phyloP scores from a whole-genome alignment of 306 rosid species.

The Abrus precatorius region DNA sequence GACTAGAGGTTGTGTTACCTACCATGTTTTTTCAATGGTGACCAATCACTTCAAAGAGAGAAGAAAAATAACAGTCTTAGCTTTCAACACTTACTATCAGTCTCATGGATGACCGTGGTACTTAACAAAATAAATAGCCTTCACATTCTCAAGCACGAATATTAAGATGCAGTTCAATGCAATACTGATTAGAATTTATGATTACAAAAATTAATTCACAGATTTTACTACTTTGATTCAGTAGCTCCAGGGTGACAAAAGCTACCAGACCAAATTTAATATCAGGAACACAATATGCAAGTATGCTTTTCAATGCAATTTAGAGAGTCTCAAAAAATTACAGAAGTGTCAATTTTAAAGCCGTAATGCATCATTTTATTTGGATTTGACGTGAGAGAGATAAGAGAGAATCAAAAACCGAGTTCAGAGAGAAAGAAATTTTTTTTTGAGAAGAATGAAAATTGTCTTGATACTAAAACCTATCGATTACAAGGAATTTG shows the following conservation, averaged over 20 bases:
- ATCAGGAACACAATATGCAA: background rate
- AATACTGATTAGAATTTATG: background rate
- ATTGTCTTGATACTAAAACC: background rate
- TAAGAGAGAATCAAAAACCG: too few relatives aligned
- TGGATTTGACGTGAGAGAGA: background rate
- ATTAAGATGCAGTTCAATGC: slow-evolving; percentile 11
- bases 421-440: background rate
- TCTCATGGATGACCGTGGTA: background rate
- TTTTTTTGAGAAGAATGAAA: background rate
- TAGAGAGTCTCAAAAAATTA: background rate
- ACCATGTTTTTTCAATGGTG: background rate
- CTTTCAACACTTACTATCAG: slow-evolving; percentile 31
- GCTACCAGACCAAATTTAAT: background rate
- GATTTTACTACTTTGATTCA: background rate
- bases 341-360: background rate
- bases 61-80: background rate
- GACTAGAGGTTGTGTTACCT: slow-evolving; percentile 7
- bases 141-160: slow-evolving; percentile 18
- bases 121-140: background rate
- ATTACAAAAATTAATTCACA: slow-evolving; percentile 10
- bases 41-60: slow-evolving; percentile 22
- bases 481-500: background rate
- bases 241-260: background rate
- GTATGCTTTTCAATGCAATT: background rate
- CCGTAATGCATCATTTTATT: background rate